Conservation (phyloP, 2,329 filamentous ascomycete species). For the Byssochlamys sp. region DNA sequence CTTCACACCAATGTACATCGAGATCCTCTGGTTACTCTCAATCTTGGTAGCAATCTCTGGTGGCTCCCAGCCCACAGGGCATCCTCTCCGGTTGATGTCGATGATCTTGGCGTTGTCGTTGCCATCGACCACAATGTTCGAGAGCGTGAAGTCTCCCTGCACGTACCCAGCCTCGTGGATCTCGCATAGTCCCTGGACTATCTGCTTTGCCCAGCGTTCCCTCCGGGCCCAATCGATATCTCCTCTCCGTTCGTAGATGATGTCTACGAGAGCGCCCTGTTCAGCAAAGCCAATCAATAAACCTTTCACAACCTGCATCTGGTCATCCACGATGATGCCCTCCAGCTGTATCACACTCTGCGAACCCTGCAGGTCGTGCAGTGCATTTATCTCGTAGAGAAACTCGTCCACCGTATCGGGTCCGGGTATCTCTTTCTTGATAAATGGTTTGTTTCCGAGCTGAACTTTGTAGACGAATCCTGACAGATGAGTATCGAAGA, state of each 20-base stretch:
- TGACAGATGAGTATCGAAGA: conserved; percentile 85
- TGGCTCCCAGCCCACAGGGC: conserved; percentile 93
- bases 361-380: conserved; percentile 66
- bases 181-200: conserved; percentile 77
- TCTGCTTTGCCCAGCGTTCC: conserved; percentile 82
- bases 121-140: conserved; percentile 87
- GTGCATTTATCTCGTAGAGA: conserved; percentile 89
- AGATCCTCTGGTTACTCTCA: conserved; percentile 77
- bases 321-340: conserved; percentile 77
- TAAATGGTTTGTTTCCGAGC: conserved; percentile 58
- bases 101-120: conserved; percentile 87
- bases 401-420: conserved; percentile 95
- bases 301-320: conserved; percentile 65
- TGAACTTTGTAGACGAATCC: conserved; percentile 94
- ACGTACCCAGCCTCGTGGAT: conserved; percentile 95
- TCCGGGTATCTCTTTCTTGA: conserved; percentile 97
- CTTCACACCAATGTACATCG: conserved; percentile 97
- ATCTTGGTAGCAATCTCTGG: conserved; percentile 81
- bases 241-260: conserved; percentile 69
- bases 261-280: conserved; percentile 76
- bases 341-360: conserved; percentile 74
- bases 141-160: conserved; percentile 92
- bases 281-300: conserved; percentile 81
- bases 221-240: conserved; percentile 60
- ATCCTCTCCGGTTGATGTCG: conserved; percentile 95